A percentile compares a stretch with the other conserved stretches of the same genome.
Conservation (phyloP, 768 basidiomycete species). For the Sporobolomyces roseus region DNA sequence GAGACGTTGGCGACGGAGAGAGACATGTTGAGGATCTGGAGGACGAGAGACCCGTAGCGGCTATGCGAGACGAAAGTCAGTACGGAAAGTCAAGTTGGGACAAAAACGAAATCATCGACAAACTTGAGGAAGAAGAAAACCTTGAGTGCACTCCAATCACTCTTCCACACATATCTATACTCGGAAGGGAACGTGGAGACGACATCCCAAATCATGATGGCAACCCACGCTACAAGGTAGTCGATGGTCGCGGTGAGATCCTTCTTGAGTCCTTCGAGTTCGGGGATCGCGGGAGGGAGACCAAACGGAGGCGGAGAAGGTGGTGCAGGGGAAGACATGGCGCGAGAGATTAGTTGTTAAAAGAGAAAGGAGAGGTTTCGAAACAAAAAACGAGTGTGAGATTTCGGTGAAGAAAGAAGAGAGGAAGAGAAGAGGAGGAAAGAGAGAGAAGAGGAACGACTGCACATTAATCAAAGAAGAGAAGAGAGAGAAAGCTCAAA, state of each 20-base stretch:
- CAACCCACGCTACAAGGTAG: slow-evolving; percentile 3
- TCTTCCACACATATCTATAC: slow-evolving; percentile 12
- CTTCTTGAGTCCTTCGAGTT: slow-evolving; percentile 4
- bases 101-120: neutral
- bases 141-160: neutral
- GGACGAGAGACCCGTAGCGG: slow-evolving; percentile 9
- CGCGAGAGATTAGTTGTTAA: neutral
- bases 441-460: too few species aligned
- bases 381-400: neutral
- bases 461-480: neutral
- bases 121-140: slow-evolving; percentile 18
- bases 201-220: slow-evolving; percentile 19
- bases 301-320: neutral
- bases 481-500: neutral
- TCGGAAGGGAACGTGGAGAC: slow-evolving; percentile 23
- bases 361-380: neutral
- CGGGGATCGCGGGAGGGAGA: slow-evolving; percentile 2
- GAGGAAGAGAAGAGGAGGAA: slow-evolving; percentile 4
- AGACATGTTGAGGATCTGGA: slow-evolving; percentile 18
- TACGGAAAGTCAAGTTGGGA: too few species aligned
- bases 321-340: neutral
- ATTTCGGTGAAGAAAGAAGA: slow-evolving; percentile 3
- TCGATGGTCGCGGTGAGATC: slow-evolving; percentile 4
- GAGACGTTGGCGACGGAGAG: slow-evolving; percentile 10
- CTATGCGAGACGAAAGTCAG: neutral